phyloP scores from a whole-genome alignment of 768 basidiomycete genomes.

The Suillus clintonianus region DNA sequence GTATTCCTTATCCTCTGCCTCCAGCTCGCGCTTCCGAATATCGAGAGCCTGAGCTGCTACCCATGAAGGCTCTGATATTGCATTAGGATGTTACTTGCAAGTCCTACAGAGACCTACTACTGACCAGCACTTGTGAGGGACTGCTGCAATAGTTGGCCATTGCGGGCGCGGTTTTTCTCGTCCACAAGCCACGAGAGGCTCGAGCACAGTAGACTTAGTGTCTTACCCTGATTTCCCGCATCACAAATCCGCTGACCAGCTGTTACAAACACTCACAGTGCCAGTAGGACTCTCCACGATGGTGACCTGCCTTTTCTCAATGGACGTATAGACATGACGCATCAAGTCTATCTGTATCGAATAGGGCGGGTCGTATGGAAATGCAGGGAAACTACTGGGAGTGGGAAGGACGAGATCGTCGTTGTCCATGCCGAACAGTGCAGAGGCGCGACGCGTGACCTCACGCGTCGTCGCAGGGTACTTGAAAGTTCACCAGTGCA shows the following conservation, averaged over 20 bases:
- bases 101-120: conserved; percentile 1
- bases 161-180: conserved; percentile 66
- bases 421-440: conserved; percentile 12
- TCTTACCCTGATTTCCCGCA: conserved; percentile 70
- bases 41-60: conserved; percentile 71
- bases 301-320: conserved; percentile 74
- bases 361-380: conserved; percentile 85
- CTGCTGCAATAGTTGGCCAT: conserved; percentile 55
- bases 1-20: conserved; percentile 65
- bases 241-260: background rate
- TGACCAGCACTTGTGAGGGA: conserved; percentile 27
- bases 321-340: conserved; percentile 79
- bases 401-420: conserved; percentile 48
- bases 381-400: conserved; percentile 70
- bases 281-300: conserved; percentile 91
- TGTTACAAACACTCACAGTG: conserved; percentile 54
- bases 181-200: conserved; percentile 75
- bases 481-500: background rate
- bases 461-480: background rate
- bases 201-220: conserved; percentile 76
- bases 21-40: conserved; percentile 64
- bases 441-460: conserved; percentile 18
- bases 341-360: conserved; percentile 85
- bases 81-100: background rate
- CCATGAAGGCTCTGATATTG: conserved; percentile 64